Base-by-base conservation (phyloP, 2,329 filamentous ascomycete genomes). In the Teratosphaeria viscida region DNA sequence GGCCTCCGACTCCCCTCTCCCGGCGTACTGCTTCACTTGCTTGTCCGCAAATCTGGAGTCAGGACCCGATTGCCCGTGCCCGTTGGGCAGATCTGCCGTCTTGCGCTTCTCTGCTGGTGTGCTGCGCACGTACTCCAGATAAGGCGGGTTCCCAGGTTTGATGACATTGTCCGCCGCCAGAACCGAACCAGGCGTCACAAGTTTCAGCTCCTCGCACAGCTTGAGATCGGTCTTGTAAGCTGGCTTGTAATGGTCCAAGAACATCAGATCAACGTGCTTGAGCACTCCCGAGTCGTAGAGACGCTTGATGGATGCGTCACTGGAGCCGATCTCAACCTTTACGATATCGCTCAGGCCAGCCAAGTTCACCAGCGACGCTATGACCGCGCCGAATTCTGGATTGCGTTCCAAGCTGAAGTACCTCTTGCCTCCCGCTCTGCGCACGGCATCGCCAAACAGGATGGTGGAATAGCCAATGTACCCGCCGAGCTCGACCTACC, bases 381-480 rank as follows among this genome's bases (percentile, higher is more conserved):
- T 86, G 10, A 92, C 82, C 5, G 84, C 85, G 0, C 83, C 88
- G 66, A 90, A 92, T 63, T 87, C 85, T 0, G 88, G 84, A 66
- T 87, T 89, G 66, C 83, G 78, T 70, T 94, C 90, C 5, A 94
- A 76, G 66, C 85, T 88, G 71, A 82, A 85, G 74, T 90, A 92
- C 27, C 77, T 76, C 64, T 80, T 78, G 2, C 87, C 87, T 11
- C 86, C 87, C 2, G 80, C 81, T 56, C 80, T 78, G 60, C 82
- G 81, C 16, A 89, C 76, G 0, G 86, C 85, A 39, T 84, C 79
- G 53, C 83, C 87, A 68, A 92, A 92, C 1, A 90, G 78, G 61
- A 94, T 84, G 61, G 86, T 85, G 0, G 89, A 92, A 76, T 94
- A 94, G 52, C 89, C 89, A 23, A 91, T 81, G 72, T 92, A 94